Conservation (phyloP, 805 yeast genomes). For the Grigorovia humatica region DNA sequence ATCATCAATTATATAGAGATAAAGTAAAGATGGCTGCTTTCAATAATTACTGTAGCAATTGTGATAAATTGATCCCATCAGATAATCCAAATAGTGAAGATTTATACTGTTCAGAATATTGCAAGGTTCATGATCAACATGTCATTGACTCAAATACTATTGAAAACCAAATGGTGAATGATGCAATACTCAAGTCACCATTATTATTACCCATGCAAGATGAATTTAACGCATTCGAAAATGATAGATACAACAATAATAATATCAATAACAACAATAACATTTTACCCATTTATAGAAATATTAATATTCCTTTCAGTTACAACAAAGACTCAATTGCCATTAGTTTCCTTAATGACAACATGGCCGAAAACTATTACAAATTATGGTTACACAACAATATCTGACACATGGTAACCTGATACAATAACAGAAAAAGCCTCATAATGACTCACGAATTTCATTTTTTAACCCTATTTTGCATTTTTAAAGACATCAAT, state of each 20-base stretch:
- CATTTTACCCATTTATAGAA: background rate
- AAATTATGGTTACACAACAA: conserved; percentile 22
- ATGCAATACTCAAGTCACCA: conserved; percentile 16
- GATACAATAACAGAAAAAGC: background rate
- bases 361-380: conserved; percentile 24
- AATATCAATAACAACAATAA: background rate
- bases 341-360: conserved; percentile 9
- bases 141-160: background rate
- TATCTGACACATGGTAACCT: background rate
- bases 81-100: conserved; percentile 3
- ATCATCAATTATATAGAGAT: background rate
- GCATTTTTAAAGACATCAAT: background rate
- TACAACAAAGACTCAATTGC: background rate
- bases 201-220: conserved; percentile 11
- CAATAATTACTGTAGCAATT: conserved; percentile 48
- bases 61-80: conserved; percentile 30
- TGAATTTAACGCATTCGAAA: background rate
- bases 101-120: conserved; percentile 21
- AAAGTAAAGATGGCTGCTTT: conserved; percentile 21
- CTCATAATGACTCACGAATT: background rate
- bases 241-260: background rate
- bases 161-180: conserved; percentile 1
- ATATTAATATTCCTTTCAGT: background rate
- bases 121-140: conserved; percentile 12
- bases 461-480: background rate